A percentile compares a stretch with the other conserved stretches of the same genome.
Evolutionary conservation across 1,284 basidiomycete species (phyloP).

Genomic region (Sanguinoderma infundibulare): DNA sequence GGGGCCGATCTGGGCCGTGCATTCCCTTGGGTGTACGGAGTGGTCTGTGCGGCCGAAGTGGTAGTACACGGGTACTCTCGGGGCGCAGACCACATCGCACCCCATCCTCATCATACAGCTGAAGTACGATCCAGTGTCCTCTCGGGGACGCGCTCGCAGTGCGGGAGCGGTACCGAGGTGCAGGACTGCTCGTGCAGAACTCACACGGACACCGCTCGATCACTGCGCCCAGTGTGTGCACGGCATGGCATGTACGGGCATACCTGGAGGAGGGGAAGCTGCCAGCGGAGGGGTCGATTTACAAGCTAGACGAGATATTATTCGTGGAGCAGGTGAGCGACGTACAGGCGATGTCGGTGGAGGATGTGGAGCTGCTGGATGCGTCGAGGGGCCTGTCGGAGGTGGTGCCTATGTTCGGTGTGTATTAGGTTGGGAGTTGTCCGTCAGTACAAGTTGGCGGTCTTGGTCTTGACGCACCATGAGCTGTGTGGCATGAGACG

Average conservation of each 20-base stretch:
- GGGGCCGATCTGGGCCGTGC: slow-evolving; percentile 6
- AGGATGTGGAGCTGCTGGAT: slow-evolving; percentile 19
- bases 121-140: slow-evolving; percentile 21
- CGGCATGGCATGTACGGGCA: slow-evolving; percentile 40
- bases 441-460: too few relatives aligned
- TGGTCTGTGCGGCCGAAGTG: slow-evolving; percentile 19
- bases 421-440: not conserved
- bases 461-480: too few relatives aligned
- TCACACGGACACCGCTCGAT: slow-evolving; percentile 45
- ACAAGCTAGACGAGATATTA: slow-evolving; percentile 29
- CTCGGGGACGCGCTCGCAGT: slow-evolving; percentile 17
- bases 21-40: slow-evolving; percentile 15
- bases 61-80: slow-evolving; percentile 21
- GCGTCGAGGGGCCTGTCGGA: not conserved
- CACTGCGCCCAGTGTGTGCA: slow-evolving; percentile 46
- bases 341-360: slow-evolving; percentile 3
- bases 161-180: slow-evolving; percentile 14
- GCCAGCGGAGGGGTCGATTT: slow-evolving; percentile 45
- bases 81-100: slow-evolving; percentile 33
- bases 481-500: too few relatives aligned
- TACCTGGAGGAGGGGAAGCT: slow-evolving; percentile 48
- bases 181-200: slow-evolving; percentile 25
- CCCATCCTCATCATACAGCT: slow-evolving; percentile 17
- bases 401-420: not conserved
- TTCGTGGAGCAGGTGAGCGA: slow-evolving; percentile 8